phyloP scores from a whole-genome alignment of 805 yeast species.

The Groenewaldozyma tartarivorans region DNA sequence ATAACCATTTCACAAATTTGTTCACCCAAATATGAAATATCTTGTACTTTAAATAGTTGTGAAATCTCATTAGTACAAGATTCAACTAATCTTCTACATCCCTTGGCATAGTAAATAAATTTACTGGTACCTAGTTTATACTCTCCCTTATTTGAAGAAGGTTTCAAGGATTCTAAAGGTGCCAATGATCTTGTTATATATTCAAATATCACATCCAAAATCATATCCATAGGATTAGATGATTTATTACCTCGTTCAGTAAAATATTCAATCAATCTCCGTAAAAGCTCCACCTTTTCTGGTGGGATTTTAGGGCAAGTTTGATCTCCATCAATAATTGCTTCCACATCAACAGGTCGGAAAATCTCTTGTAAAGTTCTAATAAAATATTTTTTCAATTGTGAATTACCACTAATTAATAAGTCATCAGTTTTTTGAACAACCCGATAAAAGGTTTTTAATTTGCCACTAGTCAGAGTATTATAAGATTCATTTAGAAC shows the following conservation, averaged over 20 bases:
- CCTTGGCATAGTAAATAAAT: constrained; percentile 43
- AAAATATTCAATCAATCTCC: constrained; percentile 39
- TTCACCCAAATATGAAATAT: constrained; percentile 24
- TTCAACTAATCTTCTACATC: constrained; percentile 39
- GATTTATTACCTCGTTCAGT: constrained; percentile 24
- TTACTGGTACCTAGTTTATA: constrained; percentile 58
- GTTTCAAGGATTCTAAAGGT: constrained; percentile 9
- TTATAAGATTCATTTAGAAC: constrained; percentile 18
- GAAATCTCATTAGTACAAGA: constrained; percentile 40
- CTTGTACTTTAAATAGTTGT: constrained; percentile 32
- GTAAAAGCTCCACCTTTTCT: constrained; percentile 27
- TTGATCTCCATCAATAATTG: constrained; percentile 30
- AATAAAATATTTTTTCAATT: constrained; percentile 42
- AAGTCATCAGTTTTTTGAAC: constrained; percentile 44
- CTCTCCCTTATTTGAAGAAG: constrained; percentile 27
- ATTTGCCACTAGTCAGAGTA: constrained; percentile 19
- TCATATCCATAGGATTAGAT: constrained; percentile 18
- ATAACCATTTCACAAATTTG: constrained; percentile 29
- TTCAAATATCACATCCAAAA: constrained; percentile 14
- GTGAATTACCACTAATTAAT: constrained; percentile 47
- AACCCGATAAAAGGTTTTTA: constrained; percentile 49
- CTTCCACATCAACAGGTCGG: constrained; percentile 38
- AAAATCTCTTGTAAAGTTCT: constrained; percentile 33
- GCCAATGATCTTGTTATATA: constrained; percentile 15
- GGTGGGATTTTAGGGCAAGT: constrained; percentile 24